Evolutionary conservation across 1,284 basidiomycete genomes (phyloP), one percentile per base, ranked within the genome.

Genomic region (Irpex sp.): DNA sequence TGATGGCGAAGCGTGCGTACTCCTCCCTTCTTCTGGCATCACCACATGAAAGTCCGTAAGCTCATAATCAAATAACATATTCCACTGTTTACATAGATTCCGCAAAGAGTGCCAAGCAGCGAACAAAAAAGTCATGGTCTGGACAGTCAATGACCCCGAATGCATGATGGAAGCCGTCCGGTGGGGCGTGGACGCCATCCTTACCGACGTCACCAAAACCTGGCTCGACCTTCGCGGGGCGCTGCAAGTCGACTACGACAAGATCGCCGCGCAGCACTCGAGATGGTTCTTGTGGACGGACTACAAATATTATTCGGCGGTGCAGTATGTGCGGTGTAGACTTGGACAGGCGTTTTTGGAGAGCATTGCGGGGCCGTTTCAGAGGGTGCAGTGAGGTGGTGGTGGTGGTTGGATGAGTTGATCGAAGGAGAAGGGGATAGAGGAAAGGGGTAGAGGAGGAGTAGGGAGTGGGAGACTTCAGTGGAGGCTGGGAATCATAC

Each of bases 151-250:
- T 73, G 83, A 90, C 55, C 85, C 87, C 9, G 85, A 87, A 63
- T 89, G 96, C 72, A 98, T 99, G 96, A 90, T 96, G 78, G 93
- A 98, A 83, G 94, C 93, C 63, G 90, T 91, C 18, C 81, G 94
- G 66, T 98, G 95, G 96, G 92, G 86, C 63, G 91, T 93, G 19
- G 85, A 90, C 69, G 94, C 87, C 9, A 91, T 99, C 66, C 83
- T 99, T 65, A 96, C 94, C 4, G 96, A 99, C 66, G 78, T 84
- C 62, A 94, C 94, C 5, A 82, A 83, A 68, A 83, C 81, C 3
- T 94, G 92, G 85, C 77, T 95, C 37, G 82, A 86, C 56, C 71
- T 96, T 65, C 84, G 94, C 53, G 75, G 78, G 21, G 82, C 85
- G 48, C 78, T 96, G 58, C 74, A 79, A 68, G 76, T 90, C 28